Percentiles rank a stretch among this genome's conserved stretches.
Evolutionary conservation across 2,329 filamentous ascomycete species (phyloP).

Genomic region (Diplocarpon mali): DNA sequence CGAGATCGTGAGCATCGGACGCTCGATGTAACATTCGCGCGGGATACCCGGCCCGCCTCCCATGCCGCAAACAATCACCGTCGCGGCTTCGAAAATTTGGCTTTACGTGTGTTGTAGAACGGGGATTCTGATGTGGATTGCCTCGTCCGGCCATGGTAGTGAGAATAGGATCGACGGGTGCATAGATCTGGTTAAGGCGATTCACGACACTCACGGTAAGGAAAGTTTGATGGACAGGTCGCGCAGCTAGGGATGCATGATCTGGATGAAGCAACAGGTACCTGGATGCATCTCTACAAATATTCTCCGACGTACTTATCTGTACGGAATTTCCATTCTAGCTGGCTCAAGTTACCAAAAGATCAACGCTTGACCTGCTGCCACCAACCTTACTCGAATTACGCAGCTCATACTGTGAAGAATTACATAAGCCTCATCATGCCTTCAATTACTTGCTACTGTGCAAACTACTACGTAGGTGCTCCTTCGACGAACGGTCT

Average conservation of each 20-base stretch:
- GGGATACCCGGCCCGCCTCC: constrained; percentile 3
- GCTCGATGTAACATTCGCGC: constrained; percentile 3
- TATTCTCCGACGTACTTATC: constrained; percentile 5
- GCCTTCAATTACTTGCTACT: constrained; percentile 28
- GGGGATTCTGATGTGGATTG: background rate
- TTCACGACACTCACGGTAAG: background rate
- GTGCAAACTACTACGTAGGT: constrained; percentile 31
- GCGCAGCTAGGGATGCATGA: constrained; percentile 4
- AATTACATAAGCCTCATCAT: background rate
- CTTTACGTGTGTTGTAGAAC: background rate
- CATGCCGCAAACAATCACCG: constrained; percentile 6
- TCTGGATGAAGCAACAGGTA: background rate
- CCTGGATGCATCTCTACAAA: too few relatives aligned
- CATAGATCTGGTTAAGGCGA: constrained; percentile 11
- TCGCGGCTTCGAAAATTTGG: constrained; percentile 4
- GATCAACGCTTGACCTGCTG: constrained; percentile 3
- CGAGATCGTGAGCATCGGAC: too few relatives aligned
- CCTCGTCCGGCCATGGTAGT: background rate
- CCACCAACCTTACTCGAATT: background rate
- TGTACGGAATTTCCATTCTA: constrained; percentile 1
- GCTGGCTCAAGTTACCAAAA: constrained; percentile 1
- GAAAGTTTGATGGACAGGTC: constrained; percentile 10
- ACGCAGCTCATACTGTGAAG: background rate
- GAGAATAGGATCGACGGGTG: constrained; percentile 1
- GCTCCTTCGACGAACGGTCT: background rate